Conservation (phyloP, 768 basidiomycete species). For the Podaxis rugospora region DNA sequence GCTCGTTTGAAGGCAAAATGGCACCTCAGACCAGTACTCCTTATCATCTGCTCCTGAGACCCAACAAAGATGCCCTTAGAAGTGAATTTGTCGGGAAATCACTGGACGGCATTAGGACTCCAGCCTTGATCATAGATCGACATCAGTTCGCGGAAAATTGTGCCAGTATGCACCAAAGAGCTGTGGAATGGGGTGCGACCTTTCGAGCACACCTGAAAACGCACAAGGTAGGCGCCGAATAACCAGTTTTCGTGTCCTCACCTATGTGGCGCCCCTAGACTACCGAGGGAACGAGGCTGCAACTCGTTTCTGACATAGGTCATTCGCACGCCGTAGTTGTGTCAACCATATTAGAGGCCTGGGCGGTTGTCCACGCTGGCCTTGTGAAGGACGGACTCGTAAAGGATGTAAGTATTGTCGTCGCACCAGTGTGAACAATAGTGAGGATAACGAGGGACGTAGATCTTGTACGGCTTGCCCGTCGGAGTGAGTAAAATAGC, state of each 20-base stretch:
- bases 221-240: conserved; percentile 51
- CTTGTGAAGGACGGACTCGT: conserved; percentile 68
- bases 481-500: conserved; percentile 64
- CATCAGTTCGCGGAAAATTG: conserved; percentile 71
- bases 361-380: conserved; percentile 64
- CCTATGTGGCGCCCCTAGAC: conserved; percentile 44
- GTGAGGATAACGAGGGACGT: background rate
- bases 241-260: background rate
- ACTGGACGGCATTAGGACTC: conserved; percentile 61
- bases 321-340: conserved; percentile 63
- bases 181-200: conserved; percentile 58
- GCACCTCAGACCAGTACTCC: conserved; percentile 21
- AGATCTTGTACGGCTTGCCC: conserved; percentile 84
- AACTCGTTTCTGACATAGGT: conserved; percentile 52
- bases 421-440: background rate
- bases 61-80: conserved; percentile 45
- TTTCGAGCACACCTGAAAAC: conserved; percentile 87
- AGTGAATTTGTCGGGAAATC: conserved; percentile 54
- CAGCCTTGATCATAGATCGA: conserved; percentile 76
- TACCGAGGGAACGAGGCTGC: conserved; percentile 66
- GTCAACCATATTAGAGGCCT: conserved; percentile 82
- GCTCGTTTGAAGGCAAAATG: conserved; percentile 13
- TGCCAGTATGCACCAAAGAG: conserved; percentile 62
- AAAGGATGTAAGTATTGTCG: conserved; percentile 60
- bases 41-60: conserved; percentile 19